Evolutionary conservation across 768 basidiomycete species (phyloP).

Genomic region (Sarcomyxa edulis): DNA sequence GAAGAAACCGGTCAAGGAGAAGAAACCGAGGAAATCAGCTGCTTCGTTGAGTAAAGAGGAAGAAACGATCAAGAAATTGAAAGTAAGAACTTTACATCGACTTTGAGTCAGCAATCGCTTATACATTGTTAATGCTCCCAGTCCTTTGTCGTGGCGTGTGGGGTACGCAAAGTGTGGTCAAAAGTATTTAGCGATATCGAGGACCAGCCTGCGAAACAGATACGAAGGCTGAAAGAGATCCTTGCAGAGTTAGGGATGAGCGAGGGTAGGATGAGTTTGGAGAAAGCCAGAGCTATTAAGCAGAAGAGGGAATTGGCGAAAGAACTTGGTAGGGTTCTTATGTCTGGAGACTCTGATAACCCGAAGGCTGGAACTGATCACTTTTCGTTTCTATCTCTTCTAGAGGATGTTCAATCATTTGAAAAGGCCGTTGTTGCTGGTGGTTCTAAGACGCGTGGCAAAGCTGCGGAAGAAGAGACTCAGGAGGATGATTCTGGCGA

Average conservation of each 20-base stretch:
- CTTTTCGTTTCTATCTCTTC: not conserved
- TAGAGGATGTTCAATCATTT: conserved; percentile 78
- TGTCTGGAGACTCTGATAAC: too few species aligned
- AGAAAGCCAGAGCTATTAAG: conserved; percentile 75
- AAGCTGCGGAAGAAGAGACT: conserved; percentile 7
- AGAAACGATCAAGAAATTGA: conserved; percentile 68
- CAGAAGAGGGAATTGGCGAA: conserved; percentile 69
- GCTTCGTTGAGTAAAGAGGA: conserved; percentile 51
- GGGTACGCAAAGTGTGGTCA: conserved; percentile 72
- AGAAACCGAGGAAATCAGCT: conserved; percentile 26
- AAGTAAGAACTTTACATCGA: conserved; percentile 36
- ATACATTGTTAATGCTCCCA: conserved; percentile 18
- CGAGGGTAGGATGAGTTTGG: conserved; percentile 68
- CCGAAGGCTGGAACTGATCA: too few species aligned
- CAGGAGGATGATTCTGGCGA: conserved; percentile 18
- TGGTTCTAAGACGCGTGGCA: conserved; percentile 18
- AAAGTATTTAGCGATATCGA: conserved; percentile 63
- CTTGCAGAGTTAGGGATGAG: conserved; percentile 76
- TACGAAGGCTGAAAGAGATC: conserved; percentile 57
- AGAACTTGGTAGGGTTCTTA: conserved; percentile 58
- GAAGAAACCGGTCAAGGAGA: too few species aligned
- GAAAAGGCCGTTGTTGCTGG: conserved; percentile 42
- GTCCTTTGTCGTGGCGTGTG: conserved; percentile 70
- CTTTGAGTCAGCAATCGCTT: conserved; percentile 1
- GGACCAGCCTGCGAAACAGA: conserved; percentile 56